Evolutionary conservation across 164 flowering plant species (phyloP), one percentile per base, ranked within the genome.

Genomic region (Platanus orientalis): DNA sequence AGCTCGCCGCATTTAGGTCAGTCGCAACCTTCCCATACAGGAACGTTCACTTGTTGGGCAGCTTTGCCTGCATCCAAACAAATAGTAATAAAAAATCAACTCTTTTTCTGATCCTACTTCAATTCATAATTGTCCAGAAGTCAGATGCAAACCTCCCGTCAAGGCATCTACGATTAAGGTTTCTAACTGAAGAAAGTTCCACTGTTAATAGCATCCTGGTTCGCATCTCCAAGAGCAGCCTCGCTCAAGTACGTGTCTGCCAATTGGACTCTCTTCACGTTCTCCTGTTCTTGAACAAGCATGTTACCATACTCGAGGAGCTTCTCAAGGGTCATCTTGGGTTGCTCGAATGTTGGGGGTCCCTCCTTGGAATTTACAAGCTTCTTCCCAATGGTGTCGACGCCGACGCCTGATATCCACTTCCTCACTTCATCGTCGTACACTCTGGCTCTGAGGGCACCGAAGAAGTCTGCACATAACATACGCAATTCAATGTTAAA

Each of bases 261-360:
- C 73, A 80, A 68, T 61, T 80, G 84, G 60, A 80, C 81, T 70
- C 84, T 78, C 84, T 80, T 80, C 71, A 80, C 84, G 64, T 80
- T 80, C 44, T 78, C 81, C 57, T 80, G 81, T 71, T 80, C 84
- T 57, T 64, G 58, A 28, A 80, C 84, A 51, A 80, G 77, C 84
- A 76, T 80, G 71, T 65, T 45, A 4, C 78, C 84, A 52, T 78
- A 80, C 64, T 78, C 78, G 0, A 80, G 73, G 57, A 80, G 81
- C 73, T 76, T 80, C 77, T 73, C 77, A 1, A 78, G 11, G 0
- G 81, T 74, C 80, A 80, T 80, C 65, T 65, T 68, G 16, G 78
- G 80, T 64, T 80, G 75, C 73, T 80, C 84, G 45, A 80, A 80
- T 24, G 72, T 68, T 9, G 84, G 84, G 20, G 84, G 79, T 2